phyloP scores from a whole-genome alignment of 805 yeast species.

The Spathaspora sp. region DNA sequence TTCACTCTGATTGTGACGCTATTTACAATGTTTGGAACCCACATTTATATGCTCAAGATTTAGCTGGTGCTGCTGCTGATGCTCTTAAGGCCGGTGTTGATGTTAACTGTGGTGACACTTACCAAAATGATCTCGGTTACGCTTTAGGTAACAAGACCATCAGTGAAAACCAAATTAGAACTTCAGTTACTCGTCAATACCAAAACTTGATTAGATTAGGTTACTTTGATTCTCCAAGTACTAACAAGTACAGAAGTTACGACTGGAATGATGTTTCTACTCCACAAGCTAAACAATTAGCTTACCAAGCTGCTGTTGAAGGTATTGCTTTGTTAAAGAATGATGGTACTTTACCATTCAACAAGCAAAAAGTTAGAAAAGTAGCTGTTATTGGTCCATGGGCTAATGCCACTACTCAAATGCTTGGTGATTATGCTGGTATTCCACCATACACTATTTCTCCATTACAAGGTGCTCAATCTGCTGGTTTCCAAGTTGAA shows the following conservation, averaged over 20 bases:
- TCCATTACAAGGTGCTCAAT: slow-evolving; percentile 5
- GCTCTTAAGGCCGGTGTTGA: slow-evolving; percentile 7
- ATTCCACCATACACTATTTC: slow-evolving; percentile 5
- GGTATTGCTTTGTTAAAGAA: slow-evolving; percentile 9
- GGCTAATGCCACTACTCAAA: slow-evolving; percentile 5
- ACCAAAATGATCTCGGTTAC: slow-evolving; percentile 1
- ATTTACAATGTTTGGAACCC: slow-evolving; percentile 6
- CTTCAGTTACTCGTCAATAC: slow-evolving; percentile 5
- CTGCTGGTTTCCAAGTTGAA: slow-evolving; percentile 2
- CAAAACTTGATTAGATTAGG: slow-evolving; percentile 5
- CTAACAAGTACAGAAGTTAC: slow-evolving; percentile 2
- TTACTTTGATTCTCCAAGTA: slow-evolving; percentile 1
- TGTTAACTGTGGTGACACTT: slow-evolving; percentile 7
- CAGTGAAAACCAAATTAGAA: slow-evolving; percentile 1
- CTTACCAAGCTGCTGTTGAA: slow-evolving; percentile 8
- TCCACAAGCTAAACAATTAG: slow-evolving; percentile 4
- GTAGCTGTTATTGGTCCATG: slow-evolving; percentile 8
- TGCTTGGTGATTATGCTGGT: slow-evolving; percentile 7
- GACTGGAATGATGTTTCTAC: slow-evolving; percentile 6
- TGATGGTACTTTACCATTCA: slow-evolving; percentile 9
- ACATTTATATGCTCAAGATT: slow-evolving; percentile 2
- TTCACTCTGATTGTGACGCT: slow-evolving; percentile 6
- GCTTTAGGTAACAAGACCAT: slow-evolving; percentile 5
- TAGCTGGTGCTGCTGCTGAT: slow-evolving; percentile 4
- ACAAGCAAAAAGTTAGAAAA: slow-evolving; percentile 1